Base-by-base conservation (phyloP, 1,284 basidiomycete genomes). In the Fereydounia khargensis region DNA sequence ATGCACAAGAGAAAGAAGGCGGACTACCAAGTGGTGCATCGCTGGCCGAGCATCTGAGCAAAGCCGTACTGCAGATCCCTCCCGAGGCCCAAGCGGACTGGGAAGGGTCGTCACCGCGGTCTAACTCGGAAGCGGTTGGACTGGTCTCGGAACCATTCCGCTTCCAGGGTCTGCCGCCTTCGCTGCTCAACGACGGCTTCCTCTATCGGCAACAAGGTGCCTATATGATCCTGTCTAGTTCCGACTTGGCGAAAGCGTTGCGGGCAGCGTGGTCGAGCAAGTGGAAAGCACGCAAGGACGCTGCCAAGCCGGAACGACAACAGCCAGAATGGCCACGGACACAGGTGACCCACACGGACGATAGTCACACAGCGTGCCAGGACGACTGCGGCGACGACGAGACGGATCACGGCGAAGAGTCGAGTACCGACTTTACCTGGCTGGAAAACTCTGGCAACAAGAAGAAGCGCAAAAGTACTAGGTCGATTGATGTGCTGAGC, bases 391-490 rank as follows among this genome's bases (percentile, higher is more conserved):
- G 36, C 19, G 37, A 43, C 39, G 39, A 39, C 30, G 42, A 40
- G 17, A 44, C 44, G 11, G 52, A 53, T 7, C 42, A 44, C 11
- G 16, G 21, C 20, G 58, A 61, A 2, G 39, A 37, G 40, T 47
- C 48, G 6, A 27, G 32, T 22, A 41, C 49, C 20, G 54, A 62
- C 23, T 49, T 57, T 31, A 54, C 49, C 24, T 50, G 47, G 27
- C 32, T 54, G 4, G 56, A 55, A 3, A 44, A 65, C 40, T 43
- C 60, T 9, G 62, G 50, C 36, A 65, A 65, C 51, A 65, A 60
- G 40, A 65, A 65, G 45, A 65, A 65, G 42, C 56, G 62, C 23
- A 65, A 65, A 39, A 65, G 53, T 42, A 53, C 43, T 10, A 49
- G 57, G n/a, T 53, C 46, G 35, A 48, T 18, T 39, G n/a, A n/a